Percentiles rank a stretch among this genome's conserved stretches.
Evolutionary conservation across 305 asterid genomes (phyloP).

Genomic region (Andrographis paniculata): DNA sequence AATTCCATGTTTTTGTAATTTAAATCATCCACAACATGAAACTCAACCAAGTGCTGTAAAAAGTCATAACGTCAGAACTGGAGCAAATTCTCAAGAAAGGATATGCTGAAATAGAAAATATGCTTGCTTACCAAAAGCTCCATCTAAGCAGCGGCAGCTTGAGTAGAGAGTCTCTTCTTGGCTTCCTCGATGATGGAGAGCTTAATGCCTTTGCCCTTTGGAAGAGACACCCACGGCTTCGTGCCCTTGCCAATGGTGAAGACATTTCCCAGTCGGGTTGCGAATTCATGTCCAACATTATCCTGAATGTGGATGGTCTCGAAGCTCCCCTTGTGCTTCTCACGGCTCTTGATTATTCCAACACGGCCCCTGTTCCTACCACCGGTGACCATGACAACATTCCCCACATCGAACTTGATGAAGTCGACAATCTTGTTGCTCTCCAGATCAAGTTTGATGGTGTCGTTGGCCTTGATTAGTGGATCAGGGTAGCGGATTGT

Average conservation of each 20-base stretch:
- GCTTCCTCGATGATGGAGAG: slow-evolving; percentile 15
- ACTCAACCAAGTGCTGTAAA: too few relatives aligned
- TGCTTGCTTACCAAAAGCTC: too few relatives aligned
- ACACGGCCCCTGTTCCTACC: slow-evolving; percentile 15
- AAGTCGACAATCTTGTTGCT: slow-evolving; percentile 9
- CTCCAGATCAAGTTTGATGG: slow-evolving; percentile 12
- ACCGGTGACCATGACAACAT: slow-evolving; percentile 14
- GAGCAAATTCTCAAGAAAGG: too few relatives aligned
- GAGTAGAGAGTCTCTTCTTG: slow-evolving; percentile 11
- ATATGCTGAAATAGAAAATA: too few relatives aligned
- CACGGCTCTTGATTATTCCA: slow-evolving; percentile 4
- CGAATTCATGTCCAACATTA: slow-evolving; percentile 15
- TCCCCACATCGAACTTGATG: slow-evolving; percentile 11
- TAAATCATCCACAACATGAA: too few relatives aligned
- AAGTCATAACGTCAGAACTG: too few relatives aligned
- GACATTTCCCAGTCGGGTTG: slow-evolving; percentile 14
- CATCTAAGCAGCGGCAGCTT: slow-evolving; percentile 1
- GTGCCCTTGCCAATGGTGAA: slow-evolving; percentile 13
- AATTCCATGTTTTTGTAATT: too few relatives aligned
- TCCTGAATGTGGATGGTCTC: slow-evolving; percentile 16
- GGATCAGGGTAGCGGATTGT: slow-evolving; percentile 14
- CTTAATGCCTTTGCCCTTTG: slow-evolving; percentile 16
- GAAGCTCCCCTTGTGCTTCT: slow-evolving; percentile 14
- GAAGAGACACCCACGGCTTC: slow-evolving; percentile 16
- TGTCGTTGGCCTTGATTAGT: slow-evolving; percentile 11